Base-by-base conservation (phyloP, 73 alveolate genomes). In the Diophrys appendiculata region DNA sequence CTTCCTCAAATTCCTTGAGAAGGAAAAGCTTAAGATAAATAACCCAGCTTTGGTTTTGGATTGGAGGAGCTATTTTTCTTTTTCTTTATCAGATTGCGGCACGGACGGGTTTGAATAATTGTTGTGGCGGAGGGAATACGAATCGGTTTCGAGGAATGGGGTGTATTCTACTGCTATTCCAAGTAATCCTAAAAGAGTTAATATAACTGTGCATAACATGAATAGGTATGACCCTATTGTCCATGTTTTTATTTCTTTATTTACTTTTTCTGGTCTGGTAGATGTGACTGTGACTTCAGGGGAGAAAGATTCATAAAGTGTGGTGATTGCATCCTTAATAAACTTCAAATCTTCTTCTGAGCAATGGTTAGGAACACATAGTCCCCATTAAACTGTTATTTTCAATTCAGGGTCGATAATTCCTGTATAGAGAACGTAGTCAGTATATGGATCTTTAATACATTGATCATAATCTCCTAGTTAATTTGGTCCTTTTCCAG, bases 151-250 rank as follows among this genome's bases (percentile, higher is more conserved):
- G n/a, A n/a, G n/a, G n/a, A n/a, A n/a, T n/a, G n/a, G n/a, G n/a
- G n/a, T n/a, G n/a, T 75, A 56, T 55, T 75, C 75, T 13, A 35
- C 56, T 2, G 68, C 73, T 8, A 75, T 29, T 52, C 83, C 83
- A 25, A 75, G n/a, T n/a, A 60, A 3, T n/a, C 71, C 71, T 3
- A 60, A 3, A 3, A 5, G 13, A 60, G n/a, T 3, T n/a, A 60
- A 13, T 11, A 60, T 25, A 23, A 25, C 14, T 60, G 71, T 11
- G 60, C 5, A 11, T 18, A 5, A 5, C 5, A 43, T 43, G n/a
- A 43, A 5, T 18, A 43, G n/a, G 18, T 5, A 11, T 11, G 60
- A 5, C 18, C 60, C 60, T 11, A 43, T 11, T 43, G 60, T 11
- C 18, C 5, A 11, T 11, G 5, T 5, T 11, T 5, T 11, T 43